Percentiles rank a stretch among this genome's conserved stretches.
Evolutionary conservation across 352 stramenopile species (phyloP).

Genomic region (Elongisporangium anandrum): DNA sequence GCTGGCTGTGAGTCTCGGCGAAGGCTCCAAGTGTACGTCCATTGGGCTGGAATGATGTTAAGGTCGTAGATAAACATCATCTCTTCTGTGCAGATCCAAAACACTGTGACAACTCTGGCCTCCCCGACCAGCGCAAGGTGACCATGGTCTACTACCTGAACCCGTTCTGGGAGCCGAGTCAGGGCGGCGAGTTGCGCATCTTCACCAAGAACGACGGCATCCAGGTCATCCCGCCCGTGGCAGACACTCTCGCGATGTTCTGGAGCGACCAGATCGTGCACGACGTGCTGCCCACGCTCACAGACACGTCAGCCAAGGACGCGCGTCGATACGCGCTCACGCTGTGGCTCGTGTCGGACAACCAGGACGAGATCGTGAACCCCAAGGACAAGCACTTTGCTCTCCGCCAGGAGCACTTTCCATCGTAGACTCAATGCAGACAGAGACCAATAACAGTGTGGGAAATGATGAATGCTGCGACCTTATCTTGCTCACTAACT

Average conservation of each 20-base stretch:
- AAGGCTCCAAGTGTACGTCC: slow-evolving; percentile 38
- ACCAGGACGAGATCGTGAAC: slow-evolving; percentile 44
- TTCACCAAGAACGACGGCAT: slow-evolving; percentile 26
- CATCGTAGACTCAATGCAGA: slow-evolving; percentile 8
- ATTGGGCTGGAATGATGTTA: background rate
- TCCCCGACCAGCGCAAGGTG: slow-evolving; percentile 53
- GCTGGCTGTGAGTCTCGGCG: slow-evolving; percentile 44
- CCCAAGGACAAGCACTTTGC: slow-evolving; percentile 25
- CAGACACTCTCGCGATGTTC: slow-evolving; percentile 85
- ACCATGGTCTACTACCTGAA: slow-evolving; percentile 81
- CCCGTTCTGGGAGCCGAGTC: slow-evolving; percentile 41
- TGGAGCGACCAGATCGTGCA: slow-evolving; percentile 85
- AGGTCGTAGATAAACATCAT: background rate
- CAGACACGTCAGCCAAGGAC: slow-evolving; percentile 18
- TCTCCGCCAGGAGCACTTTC: slow-evolving; percentile 34
- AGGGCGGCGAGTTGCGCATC: slow-evolving; percentile 55
- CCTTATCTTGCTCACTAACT: background rate
- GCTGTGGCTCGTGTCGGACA: slow-evolving; percentile 77
- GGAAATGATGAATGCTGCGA: background rate
- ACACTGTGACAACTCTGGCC: slow-evolving; percentile 45
- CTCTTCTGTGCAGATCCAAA: slow-evolving; percentile 29
- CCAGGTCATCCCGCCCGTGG: slow-evolving; percentile 53
- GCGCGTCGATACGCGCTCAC: slow-evolving; percentile 78
- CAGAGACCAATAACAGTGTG: background rate
- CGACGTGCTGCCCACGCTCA: slow-evolving; percentile 63